A percentile compares a stretch with the other conserved stretches of the same genome.
phyloP scores from a whole-genome alignment of 495 filamentous ascomycete species.

The Bacidia gigantensis region DNA sequence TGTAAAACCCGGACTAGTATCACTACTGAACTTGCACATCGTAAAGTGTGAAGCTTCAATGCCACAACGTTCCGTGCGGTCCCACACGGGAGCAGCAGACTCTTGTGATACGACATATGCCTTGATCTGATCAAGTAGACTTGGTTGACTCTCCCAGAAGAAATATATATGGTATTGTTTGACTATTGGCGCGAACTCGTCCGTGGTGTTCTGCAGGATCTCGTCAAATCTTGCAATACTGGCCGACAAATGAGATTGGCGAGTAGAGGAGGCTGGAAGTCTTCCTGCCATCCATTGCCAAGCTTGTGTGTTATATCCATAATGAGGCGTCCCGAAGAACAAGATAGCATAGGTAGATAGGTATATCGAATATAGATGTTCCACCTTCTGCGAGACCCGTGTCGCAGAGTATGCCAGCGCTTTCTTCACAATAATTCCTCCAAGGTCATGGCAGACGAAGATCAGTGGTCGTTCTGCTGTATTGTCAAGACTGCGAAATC shows the following conservation, averaged over 20 bases:
- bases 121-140: conserved; percentile 11
- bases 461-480: conserved; percentile 24
- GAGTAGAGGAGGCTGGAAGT: not conserved
- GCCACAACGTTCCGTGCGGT: conserved; percentile 23
- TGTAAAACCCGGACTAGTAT: conserved; percentile 1
- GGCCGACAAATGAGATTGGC: not conserved
- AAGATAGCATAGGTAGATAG: conserved; percentile 22
- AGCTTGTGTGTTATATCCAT: conserved; percentile 7
- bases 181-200: conserved; percentile 27
- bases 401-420: conserved; percentile 21
- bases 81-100: conserved; percentile 24
- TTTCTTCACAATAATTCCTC: conserved; percentile 32
- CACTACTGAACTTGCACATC: conserved; percentile 16
- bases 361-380: conserved; percentile 21
- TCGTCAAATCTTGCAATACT: conserved; percentile 8
- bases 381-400: conserved; percentile 11
- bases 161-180: conserved; percentile 22
- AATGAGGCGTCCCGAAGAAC: conserved; percentile 26
- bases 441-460: conserved; percentile 37
- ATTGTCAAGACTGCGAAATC: conserved; percentile 14
- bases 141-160: conserved; percentile 26
- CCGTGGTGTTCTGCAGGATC: conserved; percentile 23
- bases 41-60: conserved; percentile 19
- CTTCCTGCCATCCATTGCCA: conserved; percentile 6
- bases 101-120: conserved; percentile 24